These are phyloP conservation scores for Aspergillus ostianus DNA, from an alignment of 495 filamentous ascomycete species.

Conservation along the genomic window DNA sequence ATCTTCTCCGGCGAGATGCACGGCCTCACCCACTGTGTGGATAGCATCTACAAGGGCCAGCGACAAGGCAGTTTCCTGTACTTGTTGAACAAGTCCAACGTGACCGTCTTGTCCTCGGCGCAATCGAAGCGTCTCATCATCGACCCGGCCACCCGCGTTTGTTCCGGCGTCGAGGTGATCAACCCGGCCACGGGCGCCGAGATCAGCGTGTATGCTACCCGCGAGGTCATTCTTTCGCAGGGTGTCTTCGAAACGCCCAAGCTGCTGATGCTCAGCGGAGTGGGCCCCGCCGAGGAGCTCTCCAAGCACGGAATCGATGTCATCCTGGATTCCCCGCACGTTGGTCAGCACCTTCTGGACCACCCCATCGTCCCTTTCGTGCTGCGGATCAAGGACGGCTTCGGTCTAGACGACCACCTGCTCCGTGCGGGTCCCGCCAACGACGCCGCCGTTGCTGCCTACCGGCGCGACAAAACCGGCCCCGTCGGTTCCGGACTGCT, in stretches of 20 bases:
- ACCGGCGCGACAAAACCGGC: slow-evolving; percentile 48
- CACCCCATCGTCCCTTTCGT: slow-evolving; percentile 56
- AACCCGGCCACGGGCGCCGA: slow-evolving; percentile 24
- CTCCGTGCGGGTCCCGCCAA: slow-evolving; percentile 48
- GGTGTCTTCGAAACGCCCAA: slow-evolving; percentile 48
- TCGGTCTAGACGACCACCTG: slow-evolving; percentile 51
- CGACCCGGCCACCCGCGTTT: slow-evolving; percentile 34
- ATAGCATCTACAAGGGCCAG: slow-evolving; percentile 57
- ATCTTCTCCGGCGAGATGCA: slow-evolving; percentile 56
- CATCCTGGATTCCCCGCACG: slow-evolving; percentile 43
- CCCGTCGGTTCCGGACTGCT: slow-evolving; percentile 51
- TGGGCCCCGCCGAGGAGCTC: slow-evolving; percentile 46
- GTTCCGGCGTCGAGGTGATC: slow-evolving; percentile 50
- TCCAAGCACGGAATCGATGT: slow-evolving; percentile 46
- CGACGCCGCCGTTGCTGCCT: slow-evolving; percentile 44
- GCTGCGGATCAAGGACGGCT: slow-evolving; percentile 54
- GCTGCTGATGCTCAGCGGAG: slow-evolving; percentile 48
- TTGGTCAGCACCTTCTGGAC: slow-evolving; percentile 60
- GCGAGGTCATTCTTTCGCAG: slow-evolving; percentile 46
- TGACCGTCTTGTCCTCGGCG: slow-evolving; percentile 48
- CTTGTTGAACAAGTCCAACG: slow-evolving; percentile 53
- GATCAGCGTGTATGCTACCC: slow-evolving; percentile 34
- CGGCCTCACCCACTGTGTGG: slow-evolving; percentile 54
- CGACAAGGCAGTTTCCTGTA: slow-evolving; percentile 53
- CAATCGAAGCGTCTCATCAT: slow-evolving; percentile 55